Conservation (phyloP, 768 basidiomycete genomes). For the Paxillus rubicundulus region DNA sequence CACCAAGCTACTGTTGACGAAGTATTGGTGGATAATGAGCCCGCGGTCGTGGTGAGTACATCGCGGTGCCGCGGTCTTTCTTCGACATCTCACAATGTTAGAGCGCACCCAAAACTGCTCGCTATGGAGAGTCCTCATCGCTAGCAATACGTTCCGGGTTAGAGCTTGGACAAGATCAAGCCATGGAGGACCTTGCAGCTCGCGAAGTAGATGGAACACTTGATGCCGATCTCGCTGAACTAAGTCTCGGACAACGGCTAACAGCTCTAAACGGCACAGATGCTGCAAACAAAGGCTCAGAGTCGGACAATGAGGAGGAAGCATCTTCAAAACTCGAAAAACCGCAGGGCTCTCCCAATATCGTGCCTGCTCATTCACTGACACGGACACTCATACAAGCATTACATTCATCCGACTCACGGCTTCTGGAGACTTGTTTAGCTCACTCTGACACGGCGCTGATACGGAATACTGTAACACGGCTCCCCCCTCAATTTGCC, state of each 20-base stretch:
- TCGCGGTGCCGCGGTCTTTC: too few relatives aligned
- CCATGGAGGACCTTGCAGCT: constrained; percentile 47
- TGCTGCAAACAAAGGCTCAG: constrained; percentile 36
- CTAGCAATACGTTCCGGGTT: constrained; percentile 66
- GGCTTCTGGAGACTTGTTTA: constrained; percentile 83
- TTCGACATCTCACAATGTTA: constrained; percentile 20
- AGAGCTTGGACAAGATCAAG: constrained; percentile 57
- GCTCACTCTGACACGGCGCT: constrained; percentile 77
- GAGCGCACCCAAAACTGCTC: constrained; percentile 50
- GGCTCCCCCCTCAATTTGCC: constrained; percentile 83
- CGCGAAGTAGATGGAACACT: constrained; percentile 64
- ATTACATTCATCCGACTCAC: constrained; percentile 89
- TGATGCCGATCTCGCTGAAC: constrained; percentile 84
- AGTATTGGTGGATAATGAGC: constrained; percentile 22
- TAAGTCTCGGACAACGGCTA: constrained; percentile 87
- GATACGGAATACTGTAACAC: constrained; percentile 82
- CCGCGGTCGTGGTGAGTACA: constrained; percentile 18
- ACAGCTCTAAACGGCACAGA: constrained; percentile 60
- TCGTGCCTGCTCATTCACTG: constrained; percentile 78
- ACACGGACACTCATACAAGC: constrained; percentile 95
- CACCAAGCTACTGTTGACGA: constrained; percentile 15
- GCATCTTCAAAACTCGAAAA: constrained; percentile 25
- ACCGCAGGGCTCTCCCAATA: constrained; percentile 31
- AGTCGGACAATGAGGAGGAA: constrained; percentile 49
- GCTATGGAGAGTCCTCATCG: constrained; percentile 64